Conservation (phyloP, 169 alveolate species). For the Plasmodium chabaudi region DNA sequence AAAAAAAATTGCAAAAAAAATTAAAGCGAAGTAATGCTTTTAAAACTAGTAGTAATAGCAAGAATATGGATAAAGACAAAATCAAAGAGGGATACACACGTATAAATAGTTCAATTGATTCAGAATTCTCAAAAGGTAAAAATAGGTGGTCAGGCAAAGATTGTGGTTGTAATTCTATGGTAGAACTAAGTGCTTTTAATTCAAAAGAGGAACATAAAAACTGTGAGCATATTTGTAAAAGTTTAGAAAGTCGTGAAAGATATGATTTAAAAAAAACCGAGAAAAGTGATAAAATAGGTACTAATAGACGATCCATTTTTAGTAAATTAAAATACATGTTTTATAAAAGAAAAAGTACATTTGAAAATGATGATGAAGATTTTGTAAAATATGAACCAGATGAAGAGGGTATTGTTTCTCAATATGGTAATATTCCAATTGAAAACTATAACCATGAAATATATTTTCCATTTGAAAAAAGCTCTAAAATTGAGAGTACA, state of each 20-base stretch:
- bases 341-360: slow-evolving; percentile 39
- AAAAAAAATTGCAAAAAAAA: too few relatives aligned
- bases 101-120: too few relatives aligned
- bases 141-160: too few relatives aligned
- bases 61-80: too few relatives aligned
- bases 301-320: slow-evolving; percentile 31
- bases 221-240: background rate
- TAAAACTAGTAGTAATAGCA: too few relatives aligned
- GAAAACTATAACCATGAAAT: too few relatives aligned
- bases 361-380: slow-evolving; percentile 1
- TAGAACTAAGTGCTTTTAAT: slow-evolving; percentile 40
- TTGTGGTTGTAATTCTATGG: background rate
- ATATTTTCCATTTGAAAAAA: too few relatives aligned
- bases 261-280: background rate
- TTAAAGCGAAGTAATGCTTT: too few relatives aligned
- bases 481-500: background rate
- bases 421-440: background rate
- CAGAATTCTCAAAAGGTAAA: too few relatives aligned
- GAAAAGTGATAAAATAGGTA: too few relatives aligned
- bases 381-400: background rate
- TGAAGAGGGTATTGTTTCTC: background rate
- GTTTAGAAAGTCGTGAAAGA: slow-evolving; percentile 3
- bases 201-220: slow-evolving; percentile 5
- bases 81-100: too few relatives aligned
- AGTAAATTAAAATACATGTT: slow-evolving; percentile 43